Percentiles rank a stretch among this genome's conserved stretches.
Evolutionary conservation across 169 alveolate genomes (phyloP).

Genomic region (Perkinsus chesapeaki): DNA sequence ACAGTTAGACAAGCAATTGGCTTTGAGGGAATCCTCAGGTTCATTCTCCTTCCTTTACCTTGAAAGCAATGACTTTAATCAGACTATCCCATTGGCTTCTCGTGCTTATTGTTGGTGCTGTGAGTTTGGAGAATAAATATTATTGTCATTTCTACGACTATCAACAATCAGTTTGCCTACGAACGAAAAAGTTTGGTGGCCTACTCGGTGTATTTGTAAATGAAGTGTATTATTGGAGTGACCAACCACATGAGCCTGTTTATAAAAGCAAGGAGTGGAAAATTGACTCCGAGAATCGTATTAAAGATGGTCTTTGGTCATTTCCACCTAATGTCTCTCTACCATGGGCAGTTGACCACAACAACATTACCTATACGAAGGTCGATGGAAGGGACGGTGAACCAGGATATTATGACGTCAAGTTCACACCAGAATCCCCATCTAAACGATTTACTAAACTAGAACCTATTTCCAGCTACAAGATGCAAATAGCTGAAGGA

Average conservation of each 20-base stretch:
- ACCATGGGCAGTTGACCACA: background rate
- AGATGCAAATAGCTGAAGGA: background rate
- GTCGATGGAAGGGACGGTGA: background rate
- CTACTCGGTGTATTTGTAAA: background rate
- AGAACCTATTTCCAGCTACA: background rate
- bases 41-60: too few relatives aligned
- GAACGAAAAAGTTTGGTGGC: background rate
- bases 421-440: background rate
- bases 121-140: too few relatives aligned
- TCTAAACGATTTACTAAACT: background rate
- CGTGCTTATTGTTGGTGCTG: too few relatives aligned
- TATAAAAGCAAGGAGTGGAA: background rate
- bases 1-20: too few relatives aligned
- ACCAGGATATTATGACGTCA: background rate
- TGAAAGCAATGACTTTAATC: too few relatives aligned
- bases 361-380: background rate
- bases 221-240: background rate
- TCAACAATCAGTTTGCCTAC: background rate
- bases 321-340: background rate
- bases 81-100: too few relatives aligned
- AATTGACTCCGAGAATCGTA: background rate
- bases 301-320: background rate
- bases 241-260: background rate
- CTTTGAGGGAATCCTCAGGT: too few relatives aligned
- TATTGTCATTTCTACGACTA: background rate